Conservation (phyloP, 768 basidiomycete genomes). For the Boletus rubropictus region DNA sequence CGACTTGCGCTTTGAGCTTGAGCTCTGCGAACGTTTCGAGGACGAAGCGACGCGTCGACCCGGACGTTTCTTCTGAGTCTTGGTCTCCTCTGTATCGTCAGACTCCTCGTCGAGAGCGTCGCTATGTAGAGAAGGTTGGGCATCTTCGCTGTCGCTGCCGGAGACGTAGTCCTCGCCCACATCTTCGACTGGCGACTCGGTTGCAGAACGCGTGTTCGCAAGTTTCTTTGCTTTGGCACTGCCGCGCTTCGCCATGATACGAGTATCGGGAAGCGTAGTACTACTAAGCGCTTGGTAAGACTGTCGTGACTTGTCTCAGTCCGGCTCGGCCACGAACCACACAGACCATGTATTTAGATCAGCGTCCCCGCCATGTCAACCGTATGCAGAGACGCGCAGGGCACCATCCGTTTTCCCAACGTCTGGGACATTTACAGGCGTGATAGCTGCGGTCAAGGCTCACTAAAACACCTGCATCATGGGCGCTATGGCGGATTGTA, state of each 20-base stretch:
- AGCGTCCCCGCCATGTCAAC: too few relatives aligned
- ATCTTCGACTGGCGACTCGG: slow-evolving; percentile 6
- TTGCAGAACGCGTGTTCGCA: background rate
- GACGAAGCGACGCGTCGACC: slow-evolving; percentile 16
- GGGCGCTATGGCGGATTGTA: too few relatives aligned
- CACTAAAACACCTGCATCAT: too few relatives aligned
- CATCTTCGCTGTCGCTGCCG: slow-evolving; percentile 13
- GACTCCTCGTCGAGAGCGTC: slow-evolving; percentile 43
- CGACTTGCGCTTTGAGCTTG: slow-evolving; percentile 1
- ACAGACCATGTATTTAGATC: too few relatives aligned
- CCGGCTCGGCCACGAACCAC: background rate
- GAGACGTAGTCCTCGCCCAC: slow-evolving; percentile 10
- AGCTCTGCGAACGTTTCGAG: slow-evolving; percentile 25
- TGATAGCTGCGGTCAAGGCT: too few relatives aligned
- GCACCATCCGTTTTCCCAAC: too few relatives aligned
- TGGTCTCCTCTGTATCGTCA: slow-evolving; percentile 11
- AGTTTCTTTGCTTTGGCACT: slow-evolving; percentile 4
- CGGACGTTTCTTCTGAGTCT: slow-evolving; percentile 17
- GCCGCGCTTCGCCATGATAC: slow-evolving; percentile 16
- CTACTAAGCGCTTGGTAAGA: background rate
- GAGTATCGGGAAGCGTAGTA: background rate
- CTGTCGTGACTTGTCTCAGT: background rate
- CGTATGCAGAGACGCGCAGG: too few relatives aligned
- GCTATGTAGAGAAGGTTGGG: slow-evolving; percentile 31
- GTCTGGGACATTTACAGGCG: too few relatives aligned